Evolutionary conservation across 2,329 filamentous ascomycete species (phyloP).

Genomic region (Pseudopyricularia cyperi): DNA sequence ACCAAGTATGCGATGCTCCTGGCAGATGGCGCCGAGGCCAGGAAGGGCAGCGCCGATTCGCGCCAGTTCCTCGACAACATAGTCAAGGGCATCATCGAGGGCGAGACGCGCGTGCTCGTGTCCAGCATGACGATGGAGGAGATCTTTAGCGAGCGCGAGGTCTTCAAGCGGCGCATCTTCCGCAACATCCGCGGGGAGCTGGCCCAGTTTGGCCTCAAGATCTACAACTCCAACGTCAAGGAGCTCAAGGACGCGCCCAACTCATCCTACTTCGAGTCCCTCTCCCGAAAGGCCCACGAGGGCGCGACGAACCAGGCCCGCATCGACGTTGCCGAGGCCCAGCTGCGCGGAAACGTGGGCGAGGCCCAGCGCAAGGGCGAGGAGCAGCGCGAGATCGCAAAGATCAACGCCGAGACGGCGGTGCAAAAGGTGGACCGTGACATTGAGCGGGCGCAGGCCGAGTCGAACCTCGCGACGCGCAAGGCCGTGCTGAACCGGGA

Average conservation of each 20-base stretch:
- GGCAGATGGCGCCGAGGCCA: constrained; percentile 37
- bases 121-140: constrained; percentile 90
- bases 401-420: constrained; percentile 76
- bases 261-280: constrained; percentile 71
- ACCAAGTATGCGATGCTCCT: constrained; percentile 75
- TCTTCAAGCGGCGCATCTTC: constrained; percentile 52
- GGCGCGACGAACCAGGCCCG: constrained; percentile 70
- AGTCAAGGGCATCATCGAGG: constrained; percentile 82
- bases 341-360: constrained; percentile 56
- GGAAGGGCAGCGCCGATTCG: constrained; percentile 8
- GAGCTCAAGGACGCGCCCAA: constrained; percentile 73
- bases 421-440: constrained; percentile 77
- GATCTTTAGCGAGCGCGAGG: constrained; percentile 33
- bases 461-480: constrained; percentile 60
- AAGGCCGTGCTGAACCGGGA: constrained; percentile 62
- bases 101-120: constrained; percentile 72
- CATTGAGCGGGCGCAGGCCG: constrained; percentile 65
- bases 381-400: constrained; percentile 75
- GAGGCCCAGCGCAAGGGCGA: constrained; percentile 68
- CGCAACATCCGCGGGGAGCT: constrained; percentile 68
- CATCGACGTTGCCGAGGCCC: constrained; percentile 52
- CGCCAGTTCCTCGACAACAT: constrained; percentile 64
- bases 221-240: constrained; percentile 66
- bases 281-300: constrained; percentile 74
- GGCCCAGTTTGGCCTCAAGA: constrained; percentile 65